Conservation (phyloP, 306 rosid genomes). For the Lathyrus sativus region DNA sequence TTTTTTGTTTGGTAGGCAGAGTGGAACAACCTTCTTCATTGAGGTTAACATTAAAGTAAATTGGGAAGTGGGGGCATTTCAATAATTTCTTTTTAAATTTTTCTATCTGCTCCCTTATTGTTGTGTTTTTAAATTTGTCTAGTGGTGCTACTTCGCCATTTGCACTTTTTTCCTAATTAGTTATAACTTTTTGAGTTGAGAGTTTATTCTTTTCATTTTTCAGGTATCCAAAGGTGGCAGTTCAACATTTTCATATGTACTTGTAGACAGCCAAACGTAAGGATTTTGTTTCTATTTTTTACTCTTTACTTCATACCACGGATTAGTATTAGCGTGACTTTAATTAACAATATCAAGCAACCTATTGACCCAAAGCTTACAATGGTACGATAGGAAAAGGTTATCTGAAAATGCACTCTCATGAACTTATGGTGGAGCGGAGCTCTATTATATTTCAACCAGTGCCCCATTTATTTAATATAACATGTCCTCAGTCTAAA, state of each 20-base stretch:
- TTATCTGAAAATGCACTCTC: background rate
- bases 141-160: background rate
- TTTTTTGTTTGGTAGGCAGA: too few species aligned
- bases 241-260: slow-evolving; percentile 75
- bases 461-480: background rate
- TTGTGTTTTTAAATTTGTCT: too few species aligned
- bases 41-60: too few species aligned
- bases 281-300: slow-evolving; percentile 39
- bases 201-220: slow-evolving; percentile 26
- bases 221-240: slow-evolving; percentile 81
- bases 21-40: too few species aligned
- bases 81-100: too few species aligned
- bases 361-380: slow-evolving; percentile 18
- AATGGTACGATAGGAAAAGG: slow-evolving; percentile 2
- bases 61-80: too few species aligned
- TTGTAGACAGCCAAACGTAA: slow-evolving; percentile 84
- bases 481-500: background rate
- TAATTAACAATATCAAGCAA: slow-evolving; percentile 22
- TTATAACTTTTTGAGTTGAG: slow-evolving; percentile 9
- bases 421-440: slow-evolving; percentile 12
- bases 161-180: slow-evolving; percentile 2
- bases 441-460: slow-evolving; percentile 15
- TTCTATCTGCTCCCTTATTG: too few species aligned
- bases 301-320: slow-evolving; percentile 6
- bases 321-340: background rate